Percentiles rank a stretch among this genome's conserved stretches.
Conservation (phyloP, 768 basidiomycete species). For the Lenzites betulinus region DNA sequence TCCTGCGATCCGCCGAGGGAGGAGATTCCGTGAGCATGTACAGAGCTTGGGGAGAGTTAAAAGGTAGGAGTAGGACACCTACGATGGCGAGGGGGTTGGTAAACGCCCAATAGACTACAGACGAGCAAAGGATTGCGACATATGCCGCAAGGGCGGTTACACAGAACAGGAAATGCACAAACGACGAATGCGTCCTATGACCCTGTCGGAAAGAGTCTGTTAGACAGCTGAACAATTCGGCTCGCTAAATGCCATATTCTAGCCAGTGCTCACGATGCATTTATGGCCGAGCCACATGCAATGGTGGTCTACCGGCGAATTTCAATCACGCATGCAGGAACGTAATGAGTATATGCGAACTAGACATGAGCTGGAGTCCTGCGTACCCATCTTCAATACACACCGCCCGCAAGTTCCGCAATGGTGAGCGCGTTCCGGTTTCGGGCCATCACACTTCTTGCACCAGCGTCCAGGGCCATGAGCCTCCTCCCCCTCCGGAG, state of each 20-base stretch:
- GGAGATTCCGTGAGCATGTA: neutral
- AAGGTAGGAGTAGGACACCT: neutral
- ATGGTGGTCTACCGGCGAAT: conserved; percentile 64
- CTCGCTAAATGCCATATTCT: neutral
- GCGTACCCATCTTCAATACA: conserved; percentile 82
- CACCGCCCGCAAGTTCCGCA: conserved; percentile 70
- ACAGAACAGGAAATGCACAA: conserved; percentile 73
- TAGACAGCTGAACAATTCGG: neutral
- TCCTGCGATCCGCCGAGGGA: conserved; percentile 43
- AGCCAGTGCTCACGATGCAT: conserved; percentile 61
- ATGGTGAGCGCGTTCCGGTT: conserved; percentile 81
- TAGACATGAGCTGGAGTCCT: neutral
- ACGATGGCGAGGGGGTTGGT: conserved; percentile 63
- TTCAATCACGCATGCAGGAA: neutral
- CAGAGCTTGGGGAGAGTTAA: neutral
- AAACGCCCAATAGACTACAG: conserved; percentile 66
- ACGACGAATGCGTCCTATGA: conserved; percentile 81
- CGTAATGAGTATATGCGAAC: neutral
- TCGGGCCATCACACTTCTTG: conserved; percentile 76
- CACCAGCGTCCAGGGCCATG: conserved; percentile 68
- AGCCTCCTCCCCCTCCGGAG: conserved; percentile 44
- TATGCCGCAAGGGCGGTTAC: conserved; percentile 66
- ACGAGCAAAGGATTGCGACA: conserved; percentile 52
- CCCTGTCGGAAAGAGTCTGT: conserved; percentile 48
- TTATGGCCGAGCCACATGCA: conserved; percentile 81